A percentile compares a stretch with the other conserved stretches of the same genome.
Evolutionary conservation across 345 rosid species (phyloP).

Genomic region (Ceriops decandra): DNA sequence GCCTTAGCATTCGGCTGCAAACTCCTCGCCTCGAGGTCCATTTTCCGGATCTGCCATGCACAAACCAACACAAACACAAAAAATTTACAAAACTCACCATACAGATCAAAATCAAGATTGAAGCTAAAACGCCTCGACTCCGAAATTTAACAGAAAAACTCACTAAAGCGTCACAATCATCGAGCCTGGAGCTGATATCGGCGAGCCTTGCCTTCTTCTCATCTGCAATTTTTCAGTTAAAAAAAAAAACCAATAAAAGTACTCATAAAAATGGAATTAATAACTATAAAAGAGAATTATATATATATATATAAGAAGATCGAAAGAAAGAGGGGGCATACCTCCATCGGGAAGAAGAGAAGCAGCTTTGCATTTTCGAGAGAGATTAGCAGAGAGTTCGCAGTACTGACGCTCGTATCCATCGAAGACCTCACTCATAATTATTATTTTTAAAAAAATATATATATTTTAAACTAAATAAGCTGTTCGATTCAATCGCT

Average conservation of each 20-base stretch:
- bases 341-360: conserved; percentile 55
- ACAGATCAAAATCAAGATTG: background rate
- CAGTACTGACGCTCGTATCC: conserved; percentile 93
- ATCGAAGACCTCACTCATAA: conserved; percentile 80
- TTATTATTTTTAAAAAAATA: background rate
- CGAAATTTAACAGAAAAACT: background rate
- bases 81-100: background rate
- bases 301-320: background rate
- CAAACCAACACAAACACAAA: background rate
- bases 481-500: too few species aligned
- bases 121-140: background rate
- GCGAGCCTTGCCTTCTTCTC: conserved; percentile 48
- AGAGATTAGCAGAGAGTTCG: conserved; percentile 82
- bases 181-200: conserved; percentile 69
- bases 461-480: too few species aligned
- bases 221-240: conserved; percentile 34
- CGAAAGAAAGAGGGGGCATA: conserved; percentile 10
- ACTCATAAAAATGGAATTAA: background rate
- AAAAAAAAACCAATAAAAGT: background rate
- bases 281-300: background rate
- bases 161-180: conserved; percentile 88
- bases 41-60: conserved; percentile 57
- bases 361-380: conserved; percentile 64
- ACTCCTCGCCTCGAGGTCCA: conserved; percentile 91
- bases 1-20: conserved; percentile 77